Percentiles rank a stretch among this genome's conserved stretches.
Conservation (phyloP, 495 filamentous ascomycete genomes). For the Penicillium coprophilum region DNA sequence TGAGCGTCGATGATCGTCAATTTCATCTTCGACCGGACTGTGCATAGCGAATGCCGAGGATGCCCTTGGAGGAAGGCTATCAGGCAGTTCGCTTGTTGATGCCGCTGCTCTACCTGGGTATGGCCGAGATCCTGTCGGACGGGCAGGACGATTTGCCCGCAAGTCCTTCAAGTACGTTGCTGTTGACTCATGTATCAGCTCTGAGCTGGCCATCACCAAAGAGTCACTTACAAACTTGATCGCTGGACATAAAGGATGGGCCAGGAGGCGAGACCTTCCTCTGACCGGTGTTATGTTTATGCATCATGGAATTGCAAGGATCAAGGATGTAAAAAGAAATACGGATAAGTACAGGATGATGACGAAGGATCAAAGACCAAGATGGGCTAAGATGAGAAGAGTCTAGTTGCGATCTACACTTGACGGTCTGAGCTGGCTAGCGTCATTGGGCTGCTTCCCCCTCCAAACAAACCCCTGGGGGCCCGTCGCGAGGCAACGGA, state of each 20-base stretch:
- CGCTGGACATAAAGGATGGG: slow-evolving; percentile 79
- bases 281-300: slow-evolving; percentile 44
- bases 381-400: slow-evolving; percentile 15
- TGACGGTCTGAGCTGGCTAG: slow-evolving; percentile 16
- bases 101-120: slow-evolving; percentile 49
- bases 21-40: slow-evolving; percentile 16
- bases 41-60: slow-evolving; percentile 49
- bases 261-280: slow-evolving; percentile 70
- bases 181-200: slow-evolving; percentile 25
- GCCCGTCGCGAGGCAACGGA: slow-evolving; percentile 25
- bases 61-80: slow-evolving; percentile 44
- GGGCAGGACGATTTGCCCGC: slow-evolving; percentile 70
- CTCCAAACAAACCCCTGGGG: slow-evolving; percentile 25
- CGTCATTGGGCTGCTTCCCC: slow-evolving; percentile 12
- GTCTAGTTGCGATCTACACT: slow-evolving; percentile 13
- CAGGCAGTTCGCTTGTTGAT: slow-evolving; percentile 39
- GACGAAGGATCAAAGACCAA: neutral
- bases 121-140: slow-evolving; percentile 80
- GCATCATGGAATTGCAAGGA: slow-evolving; percentile 28
- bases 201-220: slow-evolving; percentile 7
- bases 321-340: slow-evolving; percentile 9
- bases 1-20: slow-evolving; percentile 41
- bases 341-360: slow-evolving; percentile 4
- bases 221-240: slow-evolving; percentile 74
- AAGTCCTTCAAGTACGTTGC: slow-evolving; percentile 79